Conservation (phyloP, 139 green algal genomes). For the Chlamydomonas sphaeroides region DNA sequence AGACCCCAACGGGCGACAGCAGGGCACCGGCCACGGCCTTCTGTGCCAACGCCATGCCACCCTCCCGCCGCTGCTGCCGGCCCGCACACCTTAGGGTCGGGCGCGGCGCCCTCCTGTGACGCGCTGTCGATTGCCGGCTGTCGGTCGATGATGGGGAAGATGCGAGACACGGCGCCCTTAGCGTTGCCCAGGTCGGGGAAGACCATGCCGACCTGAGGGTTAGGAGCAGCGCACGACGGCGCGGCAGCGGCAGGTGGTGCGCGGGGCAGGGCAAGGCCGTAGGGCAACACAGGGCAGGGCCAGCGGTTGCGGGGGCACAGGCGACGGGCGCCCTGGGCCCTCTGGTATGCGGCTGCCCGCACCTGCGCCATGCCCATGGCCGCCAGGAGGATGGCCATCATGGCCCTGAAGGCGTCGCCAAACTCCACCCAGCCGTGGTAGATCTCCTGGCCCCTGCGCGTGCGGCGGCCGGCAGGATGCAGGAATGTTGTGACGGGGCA, state of each 20-base stretch:
- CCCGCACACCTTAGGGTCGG: slow-evolving; percentile 34
- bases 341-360: too few relatives aligned
- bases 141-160: slow-evolving; percentile 88
- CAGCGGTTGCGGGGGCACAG: too few relatives aligned
- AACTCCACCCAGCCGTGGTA: slow-evolving; percentile 60
- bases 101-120: slow-evolving; percentile 35
- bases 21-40: too few relatives aligned
- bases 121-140: slow-evolving; percentile 69
- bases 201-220: slow-evolving; percentile 51
- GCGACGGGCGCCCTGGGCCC: too few relatives aligned
- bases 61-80: slow-evolving; percentile 77
- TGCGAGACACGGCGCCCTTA: slow-evolving; percentile 58
- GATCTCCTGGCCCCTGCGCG: slow-evolving; percentile 81
- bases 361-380: slow-evolving; percentile 68
- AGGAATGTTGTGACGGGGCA: too few relatives aligned
- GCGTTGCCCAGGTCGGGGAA: slow-evolving; percentile 83
- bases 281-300: too few relatives aligned
- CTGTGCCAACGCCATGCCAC: too few relatives aligned
- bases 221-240: too few relatives aligned
- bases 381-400: slow-evolving; percentile 81
- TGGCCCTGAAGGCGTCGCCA: slow-evolving; percentile 76
- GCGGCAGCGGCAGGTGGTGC: too few relatives aligned
- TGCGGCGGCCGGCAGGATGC: too few relatives aligned
- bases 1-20: too few relatives aligned
- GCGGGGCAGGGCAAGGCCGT: too few relatives aligned